Base-by-base conservation (phyloP, 371 early-diverging fungal genomes). In the Chytridiales sp. region DNA sequence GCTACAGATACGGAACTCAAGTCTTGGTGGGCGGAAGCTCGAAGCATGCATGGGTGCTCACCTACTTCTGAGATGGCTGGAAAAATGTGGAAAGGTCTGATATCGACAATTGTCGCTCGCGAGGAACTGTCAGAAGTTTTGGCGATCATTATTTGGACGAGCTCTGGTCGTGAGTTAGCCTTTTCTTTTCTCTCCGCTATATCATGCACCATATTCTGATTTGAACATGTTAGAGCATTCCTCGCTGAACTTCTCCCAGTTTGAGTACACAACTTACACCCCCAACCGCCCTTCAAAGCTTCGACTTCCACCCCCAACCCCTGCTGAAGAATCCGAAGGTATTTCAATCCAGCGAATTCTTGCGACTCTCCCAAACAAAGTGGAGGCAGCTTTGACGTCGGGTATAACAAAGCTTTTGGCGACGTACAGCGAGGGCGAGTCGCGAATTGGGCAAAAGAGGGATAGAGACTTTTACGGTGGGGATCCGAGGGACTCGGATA, bases 141-240 rank as follows among this genome's bases (percentile, higher is more conserved):
- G 5, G 39, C 41, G 4, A 55, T 55, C 6, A 5, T 55, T 17
- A 55, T 55, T 55, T 55, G 55, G 55, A 55, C 55, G 19, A 30
- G 42, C 6, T 31, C 55, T 9, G 42, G 42, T 4, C 55, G 57
- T 57, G 19, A 1, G 44, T 47, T 2, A 0, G 4, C 21, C 5
- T 52, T 8, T 35, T 1, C 11, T 34, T 4, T 17, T 52, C 0
- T 35, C 0, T 35, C 17, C 11, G 34, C 11, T 46, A 11, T 46
- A 46, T 11, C 22, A 46, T 35, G 13, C 39, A 31, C 19, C 24
- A 34, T 13, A 26, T 9, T 27, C n/a, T 17, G 8, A 13, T 2
- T 31, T n/a, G 21, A 19, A 4, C 39, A 19, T 8, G 11, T 13
- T 32, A 56, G 56, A 55, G 22, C 55, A 55, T 34, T 41, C 42